Conservation (phyloP, 371 early-diverging fungal species). For the Apophysomyces sp. region DNA sequence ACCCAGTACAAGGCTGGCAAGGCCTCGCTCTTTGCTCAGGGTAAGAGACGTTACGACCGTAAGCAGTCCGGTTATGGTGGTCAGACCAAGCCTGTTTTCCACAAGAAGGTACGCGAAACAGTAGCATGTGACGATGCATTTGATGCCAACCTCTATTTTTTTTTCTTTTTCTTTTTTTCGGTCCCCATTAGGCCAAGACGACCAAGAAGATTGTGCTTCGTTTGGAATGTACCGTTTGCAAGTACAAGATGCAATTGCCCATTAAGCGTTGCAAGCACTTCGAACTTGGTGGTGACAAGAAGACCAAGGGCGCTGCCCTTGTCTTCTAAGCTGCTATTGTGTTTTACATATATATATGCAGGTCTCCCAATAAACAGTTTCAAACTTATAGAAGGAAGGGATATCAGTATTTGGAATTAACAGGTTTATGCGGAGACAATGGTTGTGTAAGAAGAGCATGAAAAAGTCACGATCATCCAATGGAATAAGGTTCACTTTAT, state of each 20-base stretch:
- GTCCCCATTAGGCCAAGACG: conserved; percentile 78
- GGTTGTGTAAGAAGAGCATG: no score
- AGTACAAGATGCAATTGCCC: conserved; percentile 93
- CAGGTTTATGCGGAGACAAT: no score
- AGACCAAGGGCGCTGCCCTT: conserved; percentile 73
- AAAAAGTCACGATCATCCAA: background rate
- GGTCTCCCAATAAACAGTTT: background rate
- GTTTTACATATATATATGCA: background rate
- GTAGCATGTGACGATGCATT: background rate
- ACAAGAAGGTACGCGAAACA: conserved; percentile 56
- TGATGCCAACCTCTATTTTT: conserved; percentile 23
- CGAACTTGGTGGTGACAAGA: conserved; percentile 99
- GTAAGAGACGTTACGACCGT: conserved; percentile 67
- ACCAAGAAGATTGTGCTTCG: conserved; percentile 99
- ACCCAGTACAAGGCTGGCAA: conserved; percentile 99
- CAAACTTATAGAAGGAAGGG: no score
- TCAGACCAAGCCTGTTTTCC: conserved; percentile 99
- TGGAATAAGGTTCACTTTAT: background rate
- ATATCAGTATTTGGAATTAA: no score
- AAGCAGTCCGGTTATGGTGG: conserved; percentile 98
- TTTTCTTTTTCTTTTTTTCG: conserved; percentile 36
- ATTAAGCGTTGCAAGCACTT: conserved; percentile 99
- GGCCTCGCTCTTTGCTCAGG: conserved; percentile 97
- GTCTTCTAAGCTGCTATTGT: conserved; percentile 57
- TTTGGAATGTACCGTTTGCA: conserved; percentile 98